phyloP scores from a whole-genome alignment of 2,329 filamentous ascomycete genomes.

The Fusarium acutatum region DNA sequence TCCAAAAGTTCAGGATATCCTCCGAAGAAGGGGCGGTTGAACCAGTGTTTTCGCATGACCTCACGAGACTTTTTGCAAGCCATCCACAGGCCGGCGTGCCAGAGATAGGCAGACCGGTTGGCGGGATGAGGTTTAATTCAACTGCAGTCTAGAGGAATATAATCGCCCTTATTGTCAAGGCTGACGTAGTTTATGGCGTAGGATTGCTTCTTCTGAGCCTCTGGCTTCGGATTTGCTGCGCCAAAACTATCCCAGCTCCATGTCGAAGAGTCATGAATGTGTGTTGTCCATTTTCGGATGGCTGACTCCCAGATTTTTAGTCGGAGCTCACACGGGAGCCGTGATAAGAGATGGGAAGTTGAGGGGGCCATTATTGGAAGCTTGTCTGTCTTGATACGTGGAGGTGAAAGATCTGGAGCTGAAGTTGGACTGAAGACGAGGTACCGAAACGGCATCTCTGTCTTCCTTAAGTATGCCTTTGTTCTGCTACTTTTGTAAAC shows the following conservation, averaged over 20 bases:
- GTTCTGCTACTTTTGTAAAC: neutral
- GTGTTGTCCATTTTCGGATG: neutral
- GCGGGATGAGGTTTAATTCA: neutral
- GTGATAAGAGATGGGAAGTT: neutral
- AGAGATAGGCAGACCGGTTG: neutral
- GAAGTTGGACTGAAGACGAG: neutral
- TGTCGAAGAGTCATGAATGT: rapidly evolving
- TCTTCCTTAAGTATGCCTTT: neutral
- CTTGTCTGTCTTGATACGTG: neutral
- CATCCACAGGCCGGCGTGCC: neutral
- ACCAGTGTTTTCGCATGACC: neutral
- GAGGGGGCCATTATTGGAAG: neutral
- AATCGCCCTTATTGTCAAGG: neutral
- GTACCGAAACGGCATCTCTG: rapidly evolving
- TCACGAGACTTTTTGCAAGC: neutral
- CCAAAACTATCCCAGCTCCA: neutral
- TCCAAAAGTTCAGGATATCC: too few relatives aligned
- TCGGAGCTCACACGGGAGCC: neutral
- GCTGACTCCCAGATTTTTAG: neutral
- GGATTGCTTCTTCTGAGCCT: neutral
- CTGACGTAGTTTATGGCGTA: neutral
- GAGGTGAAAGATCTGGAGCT: neutral
- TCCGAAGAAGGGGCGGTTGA: neutral
- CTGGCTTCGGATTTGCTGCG: neutral
- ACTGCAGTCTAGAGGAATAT: neutral